Base-by-base conservation (phyloP, 2,329 filamentous ascomycete species). In the Microdochium trichocladiopsis region DNA sequence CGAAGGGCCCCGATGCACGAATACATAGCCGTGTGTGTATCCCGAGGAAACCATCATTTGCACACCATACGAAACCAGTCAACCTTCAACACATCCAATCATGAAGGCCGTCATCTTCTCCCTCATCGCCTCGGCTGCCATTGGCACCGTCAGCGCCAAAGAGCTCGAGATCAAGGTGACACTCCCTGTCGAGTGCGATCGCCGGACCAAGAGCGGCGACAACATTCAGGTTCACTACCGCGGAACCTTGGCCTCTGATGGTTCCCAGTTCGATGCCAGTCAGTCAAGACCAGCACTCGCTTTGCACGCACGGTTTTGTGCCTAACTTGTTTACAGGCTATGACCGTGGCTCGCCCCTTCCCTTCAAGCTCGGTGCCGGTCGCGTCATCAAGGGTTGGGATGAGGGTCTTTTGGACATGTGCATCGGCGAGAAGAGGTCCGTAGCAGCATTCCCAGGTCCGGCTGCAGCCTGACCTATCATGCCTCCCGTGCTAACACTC, bases 311-410 rank as follows among this genome's bases (percentile, higher is more conserved):
- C 25, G 47, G 9, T 22, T 16, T 33, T 23, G n/a, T n/a, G 48
- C 47, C 47, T 47, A 50, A 31, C 28, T 81, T 31, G 28, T 14
- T 14, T 8, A 31, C 28, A 79, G 76, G 76, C 70, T 95, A 95
- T 72, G 84, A 92, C 60, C 83, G 92, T 45, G 83, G 84, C 33
- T 67, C 72, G 54, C 93, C 94, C 5, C 83, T 99, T 64, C 74
- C 68, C 56, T 97, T 99, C 73, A 83, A 76, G 56, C 75, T 99
- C 28, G 94, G 94, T 33, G 73, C 73, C 23, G 89, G 90, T 47
- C 81, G 87, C 68, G 94, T 97, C 50, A 99, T 99, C 68, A 86
- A 88, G 74, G 93, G 93, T 85, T 96, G 92, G 93, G 93, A 97
- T 63, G 72, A 95, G 66, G 93, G 93, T 49, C 79, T 97, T 37